Base-by-base conservation (phyloP, 345 rosid species). In the Hibiscus tridactylites region DNA sequence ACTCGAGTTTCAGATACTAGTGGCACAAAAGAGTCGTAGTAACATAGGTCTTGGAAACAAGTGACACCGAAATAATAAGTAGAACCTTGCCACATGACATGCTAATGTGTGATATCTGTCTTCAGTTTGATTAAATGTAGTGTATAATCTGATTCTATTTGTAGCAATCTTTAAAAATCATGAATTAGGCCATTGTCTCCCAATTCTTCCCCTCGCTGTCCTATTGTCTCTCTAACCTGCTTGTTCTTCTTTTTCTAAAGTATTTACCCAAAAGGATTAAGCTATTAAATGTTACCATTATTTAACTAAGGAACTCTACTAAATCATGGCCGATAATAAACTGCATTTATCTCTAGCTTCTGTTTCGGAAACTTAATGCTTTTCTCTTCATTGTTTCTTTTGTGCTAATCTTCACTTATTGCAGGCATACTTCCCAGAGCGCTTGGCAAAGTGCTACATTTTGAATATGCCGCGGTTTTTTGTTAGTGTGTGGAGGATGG, bases 361-460 rank as follows among this genome's bases (percentile, higher is more conserved):
- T 52, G 16, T 73, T 46, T 39, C 4, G 10, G 46, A 6, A 37
- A 19, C 17, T 37, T 12, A 3, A 11, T 63, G 63, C 61, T 3
- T 21, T 4, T 9, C 6, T 56, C 53, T 54, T 70, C 17, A 5
- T 53, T n/a, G 35, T 60, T 69, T 54, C 39, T 8, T 77, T 6
- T 0, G 54, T 44, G 4, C n/a, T 52, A 42, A 44, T 7, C 39
- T 63, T 58, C 69, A 44, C 12, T 44, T 44, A 44, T 44, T 44
- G 81, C 83, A 94, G 97, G 84, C 95, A 71, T 94, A 94, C 78
- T 94, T 86, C 80, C 97, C 98, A 10, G 98, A 94, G 79, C 95
- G 97, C 63, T 85, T 91, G 47, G 90, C 82, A 15, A 94, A 85
- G 81, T 73, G 79, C 69, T 90, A 72, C 85, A 71, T 94, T 71